Conservation (phyloP, 208 protist genomes). For the Blechomonas ayalai region DNA sequence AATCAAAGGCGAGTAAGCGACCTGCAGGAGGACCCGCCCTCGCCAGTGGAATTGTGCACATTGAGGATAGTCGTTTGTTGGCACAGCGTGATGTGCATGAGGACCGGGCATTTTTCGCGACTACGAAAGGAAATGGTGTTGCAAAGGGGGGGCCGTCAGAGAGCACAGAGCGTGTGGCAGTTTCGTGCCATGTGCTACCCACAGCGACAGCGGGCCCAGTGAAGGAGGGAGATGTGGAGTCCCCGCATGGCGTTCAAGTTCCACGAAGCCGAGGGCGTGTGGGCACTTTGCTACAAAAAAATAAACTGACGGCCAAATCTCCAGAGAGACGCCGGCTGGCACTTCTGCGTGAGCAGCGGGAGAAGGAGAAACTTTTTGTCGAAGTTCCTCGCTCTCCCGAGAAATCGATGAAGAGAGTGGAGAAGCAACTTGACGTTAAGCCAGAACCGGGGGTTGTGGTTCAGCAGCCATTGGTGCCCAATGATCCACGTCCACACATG, state of each 20-base stretch:
- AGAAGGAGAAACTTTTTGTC: constrained; percentile 5
- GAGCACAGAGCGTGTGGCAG: no score
- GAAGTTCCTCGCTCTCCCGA: neutral
- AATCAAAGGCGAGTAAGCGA: no score
- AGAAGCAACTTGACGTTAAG: constrained; percentile 9
- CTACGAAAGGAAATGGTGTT: neutral
- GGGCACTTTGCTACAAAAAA: no score
- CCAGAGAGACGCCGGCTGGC: no score
- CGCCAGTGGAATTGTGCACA: neutral
- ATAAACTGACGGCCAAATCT: no score
- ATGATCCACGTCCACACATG: neutral
- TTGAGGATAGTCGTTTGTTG: neutral
- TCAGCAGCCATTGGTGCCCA: constrained; percentile 4
- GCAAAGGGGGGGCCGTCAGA: no score
- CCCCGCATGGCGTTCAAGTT: no score
- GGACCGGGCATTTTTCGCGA: neutral
- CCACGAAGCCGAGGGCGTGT: no score
- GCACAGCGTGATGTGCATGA: constrained; percentile 1
- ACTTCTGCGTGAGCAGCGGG: constrained; percentile 1
- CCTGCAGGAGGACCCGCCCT: no score
- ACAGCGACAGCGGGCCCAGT: no score
- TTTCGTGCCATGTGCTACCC: no score
- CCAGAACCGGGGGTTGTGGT: constrained; percentile 31
- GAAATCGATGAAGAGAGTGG: neutral
- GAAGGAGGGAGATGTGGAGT: no score